Evolutionary conservation across 345 rosid species (phyloP).

Genomic region (Gossypium ekmanianum): DNA sequence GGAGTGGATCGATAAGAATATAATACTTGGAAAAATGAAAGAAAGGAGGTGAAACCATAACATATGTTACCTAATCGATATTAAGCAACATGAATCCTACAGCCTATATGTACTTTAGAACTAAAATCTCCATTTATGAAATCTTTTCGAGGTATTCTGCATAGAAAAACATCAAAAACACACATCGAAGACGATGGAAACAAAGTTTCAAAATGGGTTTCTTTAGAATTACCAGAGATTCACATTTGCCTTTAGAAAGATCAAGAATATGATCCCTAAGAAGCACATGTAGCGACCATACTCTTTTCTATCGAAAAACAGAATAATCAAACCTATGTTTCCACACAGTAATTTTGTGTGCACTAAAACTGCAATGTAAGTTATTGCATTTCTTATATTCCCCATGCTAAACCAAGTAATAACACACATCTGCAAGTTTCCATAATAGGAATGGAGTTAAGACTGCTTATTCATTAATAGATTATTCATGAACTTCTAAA

Average conservation of each 20-base stretch:
- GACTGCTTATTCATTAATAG: not conserved
- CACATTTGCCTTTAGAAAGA: not conserved
- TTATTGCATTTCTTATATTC: not conserved
- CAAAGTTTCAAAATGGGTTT: not conserved
- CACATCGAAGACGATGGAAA: not conserved
- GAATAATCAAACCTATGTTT: not conserved
- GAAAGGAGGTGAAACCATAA: not conserved
- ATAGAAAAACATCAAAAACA: not conserved
- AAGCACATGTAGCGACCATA: not conserved
- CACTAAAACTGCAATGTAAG: not conserved
- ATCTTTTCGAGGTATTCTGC: not conserved
- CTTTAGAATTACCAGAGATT: not conserved
- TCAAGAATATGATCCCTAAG: not conserved
- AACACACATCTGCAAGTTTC: not conserved
- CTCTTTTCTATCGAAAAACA: not conserved
- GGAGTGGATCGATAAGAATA: not conserved
- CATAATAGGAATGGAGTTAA: not conserved
- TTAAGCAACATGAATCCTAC: not conserved
- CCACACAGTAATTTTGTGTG: not conserved
- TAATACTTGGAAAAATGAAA: not conserved
- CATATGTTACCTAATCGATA: not conserved
- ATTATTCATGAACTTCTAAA: not conserved
- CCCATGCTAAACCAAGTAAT: conserved; percentile 1
- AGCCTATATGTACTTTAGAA: not conserved
- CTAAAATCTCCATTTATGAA: not conserved